Evolutionary conservation across 345 rosid species (phyloP).

Genomic region (Melaleuca quinquenervia): DNA sequence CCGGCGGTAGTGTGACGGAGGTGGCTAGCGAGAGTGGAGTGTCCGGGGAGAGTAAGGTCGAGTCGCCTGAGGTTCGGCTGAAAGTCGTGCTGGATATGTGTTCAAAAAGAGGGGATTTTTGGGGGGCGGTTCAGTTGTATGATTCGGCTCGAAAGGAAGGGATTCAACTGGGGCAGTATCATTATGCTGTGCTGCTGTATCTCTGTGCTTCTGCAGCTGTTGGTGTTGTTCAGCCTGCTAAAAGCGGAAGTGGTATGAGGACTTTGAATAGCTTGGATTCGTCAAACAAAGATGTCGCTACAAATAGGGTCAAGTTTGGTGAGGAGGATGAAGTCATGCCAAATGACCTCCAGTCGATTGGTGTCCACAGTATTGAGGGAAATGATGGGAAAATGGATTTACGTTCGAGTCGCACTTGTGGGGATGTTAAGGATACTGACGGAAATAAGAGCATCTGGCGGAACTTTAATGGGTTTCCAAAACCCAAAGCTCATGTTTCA

Average conservation of each 20-base stretch:
- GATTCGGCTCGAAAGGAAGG: conserved; percentile 37
- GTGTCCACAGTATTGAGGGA: not conserved
- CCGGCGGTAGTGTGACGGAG: not conserved
- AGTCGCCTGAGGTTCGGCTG: conserved; percentile 8
- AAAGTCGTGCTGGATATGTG: conserved; percentile 42
- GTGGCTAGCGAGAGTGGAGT: not conserved
- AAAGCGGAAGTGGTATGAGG: conserved; percentile 37
- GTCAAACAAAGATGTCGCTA: conserved; percentile 1
- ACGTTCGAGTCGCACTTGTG: accelerated
- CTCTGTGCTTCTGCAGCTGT: conserved; percentile 65
- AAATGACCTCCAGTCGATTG: not conserved
- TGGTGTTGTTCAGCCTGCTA: conserved; percentile 53
- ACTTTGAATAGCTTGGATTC: conserved; percentile 7
- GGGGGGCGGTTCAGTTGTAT: conserved; percentile 38
- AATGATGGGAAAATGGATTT: not conserved
- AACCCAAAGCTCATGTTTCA: conserved; percentile 1
- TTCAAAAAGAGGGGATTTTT: conserved; percentile 47
- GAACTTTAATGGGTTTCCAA: conserved; percentile 1
- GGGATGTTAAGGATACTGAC: not conserved
- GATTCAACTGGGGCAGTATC: conserved; percentile 32
- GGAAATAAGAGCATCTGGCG: conserved; percentile 4
- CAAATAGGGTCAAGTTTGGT: not conserved
- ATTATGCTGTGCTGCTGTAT: conserved; percentile 44
- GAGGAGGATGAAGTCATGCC: not conserved
- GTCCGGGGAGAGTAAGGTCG: conserved; percentile 18